Base-by-base conservation (phyloP, 306 rosid species). In the Mucuna pruriens region DNA sequence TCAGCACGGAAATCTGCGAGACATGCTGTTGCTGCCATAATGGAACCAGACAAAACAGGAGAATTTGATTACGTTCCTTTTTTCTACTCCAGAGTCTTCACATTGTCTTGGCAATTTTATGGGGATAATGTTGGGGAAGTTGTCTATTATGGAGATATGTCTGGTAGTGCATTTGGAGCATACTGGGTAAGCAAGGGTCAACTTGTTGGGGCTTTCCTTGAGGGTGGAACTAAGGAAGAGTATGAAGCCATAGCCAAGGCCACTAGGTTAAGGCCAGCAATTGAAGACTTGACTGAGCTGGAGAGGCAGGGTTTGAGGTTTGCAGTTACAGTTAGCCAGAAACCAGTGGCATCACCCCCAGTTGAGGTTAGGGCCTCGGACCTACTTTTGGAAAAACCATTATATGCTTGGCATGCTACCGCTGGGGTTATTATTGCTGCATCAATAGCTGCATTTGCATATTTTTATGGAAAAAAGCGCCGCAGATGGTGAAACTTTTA, bases 41-140 rank as follows among this genome's bases (percentile, higher is more conserved):
- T 93, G 97, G 98, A 95, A 12, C 88, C 80, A 11, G 87, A 78
- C 17, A 94, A 89, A 73, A 76, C 81, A 0, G 90, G 78, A 2
- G 99, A 95, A 33, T 95, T 93, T 39, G 98, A 95, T 84, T 92
- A 93, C 83, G 78, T 95, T 17, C 99, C 99, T 9, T 93, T 95
- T 81, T 95, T 95, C 89, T 95, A 95, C 92, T 95, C 99, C 1
- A 87, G 99, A 87, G 87, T 93, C 64, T 95, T 95, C 85, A 74
- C 98, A 36, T 79, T 95, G 86, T 95, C 99, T 12, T 95, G 99
- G 99, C 99, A 95, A 83, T 95, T 95, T 85, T 95, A 82, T 25
- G 99, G 99, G 58, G 99, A 95, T 84, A 89, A 69, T 65, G 75
- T 39, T 5, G 99, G 99, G 70, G 99, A 95, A 69, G 97, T 84